phyloP scores from a whole-genome alignment of 179 eudicot species.

The Heliamphora pulchella region DNA sequence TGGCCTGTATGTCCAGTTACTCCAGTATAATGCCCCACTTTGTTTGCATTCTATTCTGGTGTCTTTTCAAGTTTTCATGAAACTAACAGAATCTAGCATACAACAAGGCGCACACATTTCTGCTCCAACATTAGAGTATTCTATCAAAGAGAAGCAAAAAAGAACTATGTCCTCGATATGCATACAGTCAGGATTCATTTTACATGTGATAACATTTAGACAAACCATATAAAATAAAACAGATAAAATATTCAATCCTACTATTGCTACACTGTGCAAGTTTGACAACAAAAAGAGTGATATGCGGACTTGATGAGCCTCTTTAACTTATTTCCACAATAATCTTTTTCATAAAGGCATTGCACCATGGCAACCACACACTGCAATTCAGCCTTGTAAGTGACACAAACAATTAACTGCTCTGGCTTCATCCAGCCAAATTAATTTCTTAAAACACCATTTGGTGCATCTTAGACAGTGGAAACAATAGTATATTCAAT shows the following conservation, averaged over 20 bases:
- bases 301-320: not conserved
- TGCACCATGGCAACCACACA: not conserved
- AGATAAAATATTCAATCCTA: not conserved
- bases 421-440: constrained; percentile 1
- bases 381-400: not conserved
- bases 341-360: not conserved
- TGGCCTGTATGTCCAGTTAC: not conserved
- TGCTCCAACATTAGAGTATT: not conserved
- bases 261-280: not conserved
- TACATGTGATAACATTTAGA: not conserved
- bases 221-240: not conserved
- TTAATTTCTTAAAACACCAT: not conserved
- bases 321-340: not conserved
- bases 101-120: not conserved
- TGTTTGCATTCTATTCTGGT: not conserved
- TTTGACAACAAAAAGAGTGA: not conserved
- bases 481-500: not conserved
- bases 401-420: not conserved
- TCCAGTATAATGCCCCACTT: not conserved
- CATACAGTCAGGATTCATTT: not conserved
- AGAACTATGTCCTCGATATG: not conserved
- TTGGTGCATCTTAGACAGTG: no score
- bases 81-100: not conserved
- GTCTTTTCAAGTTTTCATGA: not conserved
- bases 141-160: not conserved